Evolutionary conservation across 1,139 yeast species (phyloP), one percentile per base, ranked within the genome.

Genomic region (Pichia sp.): DNA sequence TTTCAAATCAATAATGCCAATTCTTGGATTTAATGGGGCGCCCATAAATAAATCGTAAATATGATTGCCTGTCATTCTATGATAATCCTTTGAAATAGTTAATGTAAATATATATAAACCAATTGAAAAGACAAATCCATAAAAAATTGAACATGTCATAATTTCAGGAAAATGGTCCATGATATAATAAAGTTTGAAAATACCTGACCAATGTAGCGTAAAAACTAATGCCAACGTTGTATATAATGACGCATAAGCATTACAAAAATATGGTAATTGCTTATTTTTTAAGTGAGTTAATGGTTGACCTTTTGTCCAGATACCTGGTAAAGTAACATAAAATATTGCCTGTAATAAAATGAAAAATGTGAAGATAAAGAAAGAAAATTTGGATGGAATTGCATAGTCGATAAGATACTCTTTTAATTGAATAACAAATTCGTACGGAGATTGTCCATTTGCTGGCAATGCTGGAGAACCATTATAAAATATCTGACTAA

Each of bases 11-110:
- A 90, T 76, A 58, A 82, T 80, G 36, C 97, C 97, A 61, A 92
- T 73, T 63, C 98, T 77, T 52, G 98, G 98, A 67, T 94, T 92
- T 62, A 94, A 77, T 41, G 96, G 95, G 12, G 96, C 96, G 36
- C 98, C 98, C 95, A 92, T 82, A 69, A 92, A 92, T 60, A 89
- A 73, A 66, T 92, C 98, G 63, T 90, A 92, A 54, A 90, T 66
- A 59, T 77, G 83, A 65, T 85, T 87, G 16, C 97, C 97, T 10
- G 97, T 82, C 92, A 92, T 80, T 52, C 95, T 74, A 60, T 87
- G 92, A 66, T 80, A 84, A 61, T 82, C 90, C 37, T 82, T 79
- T 37, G 86, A 65, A 40, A 89, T 75, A 54, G 67, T 66, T 51
- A 87, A 60, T 47, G 89, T 84, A 66, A 78, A 76, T 37, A 79